Conservation (phyloP, 2,329 filamentous ascomycete genomes). For the Fusarium sp. region DNA sequence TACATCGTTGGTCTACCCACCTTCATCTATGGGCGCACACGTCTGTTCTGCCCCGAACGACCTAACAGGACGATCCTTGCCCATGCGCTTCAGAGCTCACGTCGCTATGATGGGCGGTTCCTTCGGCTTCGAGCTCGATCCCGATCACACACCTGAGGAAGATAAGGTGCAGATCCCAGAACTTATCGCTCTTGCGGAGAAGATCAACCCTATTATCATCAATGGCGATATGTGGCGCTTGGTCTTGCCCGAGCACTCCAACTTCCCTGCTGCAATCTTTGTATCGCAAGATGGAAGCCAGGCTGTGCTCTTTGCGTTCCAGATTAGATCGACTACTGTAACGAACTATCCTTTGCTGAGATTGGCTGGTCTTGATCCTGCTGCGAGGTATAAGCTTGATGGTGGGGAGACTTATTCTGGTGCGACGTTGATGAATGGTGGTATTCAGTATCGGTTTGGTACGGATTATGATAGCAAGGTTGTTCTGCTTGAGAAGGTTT, state of each 20-base stretch:
- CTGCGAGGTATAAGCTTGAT: constrained; percentile 64
- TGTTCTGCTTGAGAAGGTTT: constrained; percentile 61
- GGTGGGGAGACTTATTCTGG: constrained; percentile 66
- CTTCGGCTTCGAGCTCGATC: constrained; percentile 73
- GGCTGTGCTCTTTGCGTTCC: constrained; percentile 70
- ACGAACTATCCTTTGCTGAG: constrained; percentile 66
- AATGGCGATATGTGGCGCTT: constrained; percentile 70
- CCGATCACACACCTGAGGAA: constrained; percentile 59
- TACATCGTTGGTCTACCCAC: constrained; percentile 71
- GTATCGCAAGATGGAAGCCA: constrained; percentile 61
- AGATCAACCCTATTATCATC: constrained; percentile 69
- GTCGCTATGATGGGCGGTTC: constrained; percentile 77
- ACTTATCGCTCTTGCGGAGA: constrained; percentile 65
- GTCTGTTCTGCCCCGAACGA: constrained; percentile 70
- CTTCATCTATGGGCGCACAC: constrained; percentile 73
- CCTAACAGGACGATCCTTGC: constrained; percentile 64
- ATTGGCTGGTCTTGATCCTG: constrained; percentile 66
- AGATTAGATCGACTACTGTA: constrained; percentile 60
- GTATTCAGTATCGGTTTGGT: constrained; percentile 64
- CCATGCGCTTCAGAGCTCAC: constrained; percentile 70
- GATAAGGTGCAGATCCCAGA: constrained; percentile 65
- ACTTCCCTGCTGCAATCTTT: constrained; percentile 72
- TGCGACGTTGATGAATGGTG: constrained; percentile 70
- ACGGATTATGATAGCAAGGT: constrained; percentile 68
- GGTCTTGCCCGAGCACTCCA: constrained; percentile 66